Base-by-base conservation (phyloP, 139 green algal species). In the Coccomyxa sp. region DNA sequence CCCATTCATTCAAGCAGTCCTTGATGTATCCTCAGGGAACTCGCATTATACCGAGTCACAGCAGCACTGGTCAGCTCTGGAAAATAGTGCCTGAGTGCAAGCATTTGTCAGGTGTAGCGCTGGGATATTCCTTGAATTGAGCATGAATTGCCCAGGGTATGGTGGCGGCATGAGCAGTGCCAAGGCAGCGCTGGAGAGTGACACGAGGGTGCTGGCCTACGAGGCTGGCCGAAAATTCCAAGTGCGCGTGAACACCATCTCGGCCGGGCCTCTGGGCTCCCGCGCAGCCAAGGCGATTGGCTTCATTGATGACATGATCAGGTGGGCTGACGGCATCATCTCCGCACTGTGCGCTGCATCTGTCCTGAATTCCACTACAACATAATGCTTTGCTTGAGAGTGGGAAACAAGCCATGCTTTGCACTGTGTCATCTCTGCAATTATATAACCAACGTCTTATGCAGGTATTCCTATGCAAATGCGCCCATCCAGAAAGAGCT, bases 291-390 rank as follows among this genome's bases (percentile, higher is more conserved):
- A 96, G 84, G 96, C 96, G 44, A 99, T 99, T 70, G 96, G 96
- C 68, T 99, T 99, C 92, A 99, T 99, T 74, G 96, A 99, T 81
- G 91, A 97, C 82, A 99, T 99, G 96, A 99, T 99, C 90, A 89
- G 88, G 88, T 98, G 83, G 36, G 84, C 5, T 34, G 38, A 31
- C 70, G 14, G 16, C 68, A 73, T 34, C 31, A 36, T 33, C 27
- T 24, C 31, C n/a, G n/a, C n/a, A n/a, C n/a, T n/a, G 18, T 64
- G 50, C 2, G 3, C 50, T 64, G 68, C 68, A 37, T 14, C 31
- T 39, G 2, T 73, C 2, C 33, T 73, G 68, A 14, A 34, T 16
- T 73, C 9, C 68, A 35, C 24, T 73, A 36, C 44, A 10, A 58
- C 14, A 58, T 58, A 58, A 27, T 58, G 50, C 7, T 27, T 72